Base-by-base conservation (phyloP, 371 early-diverging fungal genomes). In the Mucor irregularis region DNA sequence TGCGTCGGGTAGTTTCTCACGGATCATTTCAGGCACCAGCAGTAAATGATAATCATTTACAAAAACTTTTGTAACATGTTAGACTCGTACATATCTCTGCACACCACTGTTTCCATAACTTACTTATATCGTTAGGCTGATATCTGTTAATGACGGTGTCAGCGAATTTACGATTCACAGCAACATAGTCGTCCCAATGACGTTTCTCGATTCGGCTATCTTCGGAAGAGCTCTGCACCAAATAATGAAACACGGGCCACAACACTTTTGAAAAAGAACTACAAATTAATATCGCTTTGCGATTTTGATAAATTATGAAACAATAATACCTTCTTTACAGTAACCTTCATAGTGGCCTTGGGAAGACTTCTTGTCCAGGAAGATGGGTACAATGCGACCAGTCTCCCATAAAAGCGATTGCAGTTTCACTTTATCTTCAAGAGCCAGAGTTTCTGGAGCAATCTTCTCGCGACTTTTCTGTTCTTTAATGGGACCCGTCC, bases 1-100 rank as follows among this genome's bases (percentile, higher is more conserved):
- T 5, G 96, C 90, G 22, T 82, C 68, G 1, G 95, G 96, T 16
- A 97, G 69, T 39, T 71, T 76, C 62, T 85, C 72, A 42, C 95
- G 87, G 16, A 99, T 69, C 83, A 98, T 84, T 53, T 84, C 74
- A 10, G 99, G 99, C 3, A 98, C 85, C 47, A 97, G 66, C 67
- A 98, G 82, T 39, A 99, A 70, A 73, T 99, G 99, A 67, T 99
- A 99, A 74, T 99, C 99, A 63, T 99, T 97, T 50, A 99, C 90
- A 96, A 98, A 99, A 35, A 99, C 89, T 83, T 80, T 42, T n/a
- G n/a, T n/a, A n/a, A n/a, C n/a, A n/a, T n/a, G n/a, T n/a, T n/a
- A n/a, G n/a, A n/a, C n/a, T n/a, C n/a, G n/a, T n/a, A n/a, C n/a
- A n/a, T n/a, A n/a, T n/a, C n/a, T n/a, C n/a, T n/a, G n/a, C n/a